Base-by-base conservation (phyloP, 305 asterid species). In the Fraxinus floribunda region DNA sequence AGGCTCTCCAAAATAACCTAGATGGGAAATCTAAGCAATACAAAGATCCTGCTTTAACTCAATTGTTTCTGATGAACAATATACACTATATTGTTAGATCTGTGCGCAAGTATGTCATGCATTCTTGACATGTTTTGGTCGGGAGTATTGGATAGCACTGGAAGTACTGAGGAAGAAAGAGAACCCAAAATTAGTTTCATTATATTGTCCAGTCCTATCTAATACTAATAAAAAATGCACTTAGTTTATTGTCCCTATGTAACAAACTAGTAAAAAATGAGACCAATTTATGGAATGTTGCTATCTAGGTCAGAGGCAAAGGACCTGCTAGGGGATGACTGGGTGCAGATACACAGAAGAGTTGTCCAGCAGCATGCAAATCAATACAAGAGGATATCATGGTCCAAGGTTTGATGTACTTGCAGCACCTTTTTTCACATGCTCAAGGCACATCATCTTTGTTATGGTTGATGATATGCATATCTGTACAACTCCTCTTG, bases 311-410 rank as follows among this genome's bases (percentile, higher is more conserved):
- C 97, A 16, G 99, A 96, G 85, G 99, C 98, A 44, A 96, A 96
- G 87, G 97, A 96, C 84, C 84, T 94, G 85, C 84, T 96, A 81
- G 99, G 99, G 36, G 97, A 96, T 84, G 99, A 96, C 86, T 96
- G 99, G 99, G 99, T 96, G 81, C 98, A 96, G 86, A 94, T 92
- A 85, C 98, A 96, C 81, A 86, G 99, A 90, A 86, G 99, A 86
- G 89, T 93, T 49, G 99, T 96, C 57, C 99, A 96, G 89, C 98
- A 96, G 87, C 97, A 96, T 75, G 99, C 99, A 39, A 94, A 93
- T 89, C 99, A 96, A 87, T 96, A 96, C 89, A 96, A 96, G 90
- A 90, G 99, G 83, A 89, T 93, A 64, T 95, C 98, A 62, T 94
- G 99, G 99, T 87, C 98, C 74, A 96, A 96, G 99, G 99, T 92